A percentile compares a stretch with the other conserved stretches of the same genome.
Conservation (phyloP, 768 basidiomycete species). For the Leccinum boreale region DNA sequence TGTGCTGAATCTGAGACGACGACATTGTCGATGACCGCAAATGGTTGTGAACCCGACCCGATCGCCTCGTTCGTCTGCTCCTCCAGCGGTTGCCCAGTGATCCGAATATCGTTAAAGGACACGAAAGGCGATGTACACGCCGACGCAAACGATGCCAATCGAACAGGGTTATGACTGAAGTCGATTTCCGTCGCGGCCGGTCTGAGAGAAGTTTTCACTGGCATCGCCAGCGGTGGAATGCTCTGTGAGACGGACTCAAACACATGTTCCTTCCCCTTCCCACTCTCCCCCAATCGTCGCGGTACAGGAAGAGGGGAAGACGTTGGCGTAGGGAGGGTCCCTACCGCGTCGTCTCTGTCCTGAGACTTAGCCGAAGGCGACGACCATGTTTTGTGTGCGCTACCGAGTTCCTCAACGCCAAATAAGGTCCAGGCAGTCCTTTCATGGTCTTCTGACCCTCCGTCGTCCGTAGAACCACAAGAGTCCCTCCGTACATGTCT, state of each 20-base stretch:
- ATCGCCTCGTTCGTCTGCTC: not conserved
- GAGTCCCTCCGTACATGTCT: conserved; percentile 34
- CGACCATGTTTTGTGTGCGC: conserved; percentile 13
- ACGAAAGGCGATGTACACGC: conserved; percentile 15
- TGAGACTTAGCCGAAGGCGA: conserved; percentile 15
- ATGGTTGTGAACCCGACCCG: conserved; percentile 6
- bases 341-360: not conserved
- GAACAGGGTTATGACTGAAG: not conserved
- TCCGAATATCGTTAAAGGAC: conserved; percentile 3
- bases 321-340: conserved; percentile 22
- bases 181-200: conserved; percentile 1
- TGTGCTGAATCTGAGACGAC: not conserved
- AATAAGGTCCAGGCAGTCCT: conserved; percentile 58
- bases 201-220: not conserved
- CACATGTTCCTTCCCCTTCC: conserved; percentile 5
- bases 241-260: not conserved
- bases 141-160: not conserved
- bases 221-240: not conserved
- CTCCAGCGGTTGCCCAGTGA: not conserved
- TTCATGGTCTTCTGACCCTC: conserved; percentile 46
- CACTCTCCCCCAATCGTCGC: not conserved
- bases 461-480: conserved; percentile 40
- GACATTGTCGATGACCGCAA: conserved; percentile 18
- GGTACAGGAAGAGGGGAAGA: conserved; percentile 18
- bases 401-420: conserved; percentile 34